phyloP scores from a whole-genome alignment of 495 filamentous ascomycete genomes.

The Rhizodiscina lignyota region DNA sequence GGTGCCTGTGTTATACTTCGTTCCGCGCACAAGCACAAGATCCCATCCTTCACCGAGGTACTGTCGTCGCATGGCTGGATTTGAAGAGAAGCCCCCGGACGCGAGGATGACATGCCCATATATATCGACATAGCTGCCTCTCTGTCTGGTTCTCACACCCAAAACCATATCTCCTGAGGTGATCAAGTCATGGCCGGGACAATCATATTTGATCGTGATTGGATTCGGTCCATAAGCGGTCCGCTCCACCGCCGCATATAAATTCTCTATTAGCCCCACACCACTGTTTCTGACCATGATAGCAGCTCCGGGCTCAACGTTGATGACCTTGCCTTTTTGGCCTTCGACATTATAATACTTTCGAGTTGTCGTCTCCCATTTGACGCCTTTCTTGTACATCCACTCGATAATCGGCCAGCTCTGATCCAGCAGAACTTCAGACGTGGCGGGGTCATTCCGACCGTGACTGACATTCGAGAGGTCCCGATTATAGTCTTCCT shows the following conservation, averaged over 20 bases:
- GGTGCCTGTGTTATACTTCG: slow-evolving; percentile 44
- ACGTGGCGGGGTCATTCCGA: neutral
- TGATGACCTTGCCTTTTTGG: neutral
- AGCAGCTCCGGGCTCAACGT: neutral
- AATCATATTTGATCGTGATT: neutral
- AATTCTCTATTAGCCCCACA: neutral
- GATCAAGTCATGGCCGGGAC: neutral
- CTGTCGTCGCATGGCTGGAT: slow-evolving; percentile 32
- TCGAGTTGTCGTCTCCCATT: neutral
- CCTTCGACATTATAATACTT: neutral
- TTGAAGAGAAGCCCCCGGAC: slow-evolving; percentile 45
- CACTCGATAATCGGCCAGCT: neutral
- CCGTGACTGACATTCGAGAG: neutral
- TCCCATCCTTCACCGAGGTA: slow-evolving; percentile 48
- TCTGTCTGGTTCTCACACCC: neutral
- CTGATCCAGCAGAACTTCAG: neutral
- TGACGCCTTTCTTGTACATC: neutral
- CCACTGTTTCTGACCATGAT: neutral
- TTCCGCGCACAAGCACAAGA: slow-evolving; percentile 38
- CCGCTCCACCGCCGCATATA: neutral
- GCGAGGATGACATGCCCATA: slow-evolving; percentile 28
- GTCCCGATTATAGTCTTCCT: neutral
- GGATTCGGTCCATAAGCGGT: neutral
- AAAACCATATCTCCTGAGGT: neutral
- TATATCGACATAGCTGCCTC: neutral